Base-by-base conservation (phyloP, 306 rosid species). In the Myrica gale region DNA sequence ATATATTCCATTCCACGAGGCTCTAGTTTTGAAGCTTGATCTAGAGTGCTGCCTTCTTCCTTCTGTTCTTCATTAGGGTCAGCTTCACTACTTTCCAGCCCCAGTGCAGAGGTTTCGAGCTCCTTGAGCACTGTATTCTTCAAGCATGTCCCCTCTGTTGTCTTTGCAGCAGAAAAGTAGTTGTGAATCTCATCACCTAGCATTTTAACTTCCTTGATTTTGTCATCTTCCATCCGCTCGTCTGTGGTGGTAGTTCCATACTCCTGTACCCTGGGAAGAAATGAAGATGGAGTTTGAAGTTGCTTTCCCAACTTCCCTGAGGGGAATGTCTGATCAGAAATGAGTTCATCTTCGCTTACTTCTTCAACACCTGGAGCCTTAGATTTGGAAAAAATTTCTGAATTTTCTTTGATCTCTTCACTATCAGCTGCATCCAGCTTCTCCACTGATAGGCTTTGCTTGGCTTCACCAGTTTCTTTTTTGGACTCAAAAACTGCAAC, bases 371-470 rank as follows among this genome's bases (percentile, higher is more conserved):
- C 44, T 4, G 41, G 23, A 47, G 68, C 45, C 48, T 62, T 72
- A 19, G 63, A 53, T 23, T 20, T 50, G 5, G 50, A 20, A 47
- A 19, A 32, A 1, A 20, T 44, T 23, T 71, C 56, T 7, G 69
- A 50, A 57, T 21, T 17, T 76, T 68, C 84, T 73, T 42, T 60
- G 32, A 57, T 68, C 69, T 84, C 76, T 76, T 68, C 76, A 44
- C 39, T 26, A 60, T 70, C 78, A 42, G 53, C 55, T 12, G 66
- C 69, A 45, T 61, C 78, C 48, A 39, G 50, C 66, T n/a, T 78
- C 69, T 58, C 79, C 11, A 7, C 74, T 71, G 9, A 26, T 50
- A 32, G 21, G 20, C 61, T 71, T 13, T 23, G 20, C 61, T 45
- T 43, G 32, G 58, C 51, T 48, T 51, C 60, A 50, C 7, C 21